A percentile compares a stretch with the other conserved stretches of the same genome.
Conservation (phyloP, 208 protist genomes). For the Trypanosoma rangeli region DNA sequence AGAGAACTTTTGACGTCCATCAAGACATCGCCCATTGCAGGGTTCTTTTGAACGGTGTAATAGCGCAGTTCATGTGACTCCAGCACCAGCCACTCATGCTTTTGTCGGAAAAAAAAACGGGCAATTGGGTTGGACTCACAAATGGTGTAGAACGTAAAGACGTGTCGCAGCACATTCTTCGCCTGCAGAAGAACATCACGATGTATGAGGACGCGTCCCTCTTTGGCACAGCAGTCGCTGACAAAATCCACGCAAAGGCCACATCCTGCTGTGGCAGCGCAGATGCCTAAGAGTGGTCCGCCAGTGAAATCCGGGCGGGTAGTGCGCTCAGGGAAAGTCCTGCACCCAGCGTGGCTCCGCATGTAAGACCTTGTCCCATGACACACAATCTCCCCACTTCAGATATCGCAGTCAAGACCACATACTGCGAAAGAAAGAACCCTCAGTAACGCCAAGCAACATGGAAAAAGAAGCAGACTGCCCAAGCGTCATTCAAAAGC, state of each 20-base stretch:
- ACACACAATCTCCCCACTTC: neutral
- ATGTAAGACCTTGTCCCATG: constrained; percentile 86
- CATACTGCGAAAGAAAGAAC: neutral
- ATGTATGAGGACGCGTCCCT: constrained; percentile 84
- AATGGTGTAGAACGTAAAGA: constrained; percentile 87
- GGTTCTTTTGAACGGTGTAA: constrained; percentile 89
- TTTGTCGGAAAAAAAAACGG: constrained; percentile 76
- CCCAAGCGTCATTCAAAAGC: constrained; percentile 8
- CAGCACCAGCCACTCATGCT: constrained; percentile 90
- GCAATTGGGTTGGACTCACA: constrained; percentile 72
- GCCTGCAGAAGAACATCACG: constrained; percentile 84
- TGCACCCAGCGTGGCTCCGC: constrained; percentile 58
- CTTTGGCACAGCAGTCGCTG: constrained; percentile 75
- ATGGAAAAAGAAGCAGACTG: constrained; percentile 11
- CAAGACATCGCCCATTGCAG: constrained; percentile 76
- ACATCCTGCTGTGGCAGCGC: constrained; percentile 44
- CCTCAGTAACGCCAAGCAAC: neutral
- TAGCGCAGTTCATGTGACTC: constrained; percentile 73
- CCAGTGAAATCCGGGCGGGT: constrained; percentile 46
- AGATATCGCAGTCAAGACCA: neutral
- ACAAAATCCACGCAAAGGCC: constrained; percentile 82
- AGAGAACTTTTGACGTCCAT: constrained; percentile 84
- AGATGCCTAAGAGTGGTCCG: constrained; percentile 68
- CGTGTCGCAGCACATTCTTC: constrained; percentile 77
- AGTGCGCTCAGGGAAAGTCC: constrained; percentile 57